Base-by-base conservation (phyloP, 768 basidiomycete species). In the Serendipita indica region DNA sequence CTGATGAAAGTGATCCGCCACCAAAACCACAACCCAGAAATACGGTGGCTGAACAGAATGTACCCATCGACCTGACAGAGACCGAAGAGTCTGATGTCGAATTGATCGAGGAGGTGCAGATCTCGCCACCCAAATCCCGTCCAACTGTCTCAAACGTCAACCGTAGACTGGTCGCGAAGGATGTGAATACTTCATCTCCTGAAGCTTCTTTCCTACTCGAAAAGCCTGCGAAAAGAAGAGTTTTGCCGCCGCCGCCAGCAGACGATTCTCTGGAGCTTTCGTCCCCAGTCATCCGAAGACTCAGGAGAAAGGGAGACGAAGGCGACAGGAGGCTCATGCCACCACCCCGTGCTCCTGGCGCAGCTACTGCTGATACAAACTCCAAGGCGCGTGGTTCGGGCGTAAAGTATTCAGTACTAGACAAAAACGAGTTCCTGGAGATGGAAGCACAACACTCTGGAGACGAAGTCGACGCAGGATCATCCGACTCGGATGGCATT, bases 401-500 rank as follows among this genome's bases (percentile, higher is more conserved):
- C 2, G 7, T 32, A 16, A 54, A 54, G 30, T n/a, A 32, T 16
- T 54, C 49, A 7, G 30, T 54, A 10, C 33, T 43, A 32, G 46
- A 60, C 12, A 39, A 56, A 3, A 61, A 64, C 39, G 58, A 54
- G 1, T 73, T 82, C 66, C 73, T 87, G 57, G 86, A 87, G 63
- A 73, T 79, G 33, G 83, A 82, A 66, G 89, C 89, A 2, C 69
- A 69, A 16, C 89, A 89, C 64, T 91, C 89, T 6, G 89, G 87
- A 18, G 86, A 87, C 59, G 89, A 90, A 65, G 73, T 74, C 58
- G 83, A 82, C 64, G 77, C 74, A 58, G 86, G 85, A 33, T 73
- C 72, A 0, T 83, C 82, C 0, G 74, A 75, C 61, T 77, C 79
- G 35, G 75, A 78, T 25, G 73, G 71, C 27, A 64, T 65, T 33